A percentile compares a stretch with the other conserved stretches of the same genome.
phyloP scores from a whole-genome alignment of 371 early-diverging fungal genomes.

The Lichtheimia ornata region DNA sequence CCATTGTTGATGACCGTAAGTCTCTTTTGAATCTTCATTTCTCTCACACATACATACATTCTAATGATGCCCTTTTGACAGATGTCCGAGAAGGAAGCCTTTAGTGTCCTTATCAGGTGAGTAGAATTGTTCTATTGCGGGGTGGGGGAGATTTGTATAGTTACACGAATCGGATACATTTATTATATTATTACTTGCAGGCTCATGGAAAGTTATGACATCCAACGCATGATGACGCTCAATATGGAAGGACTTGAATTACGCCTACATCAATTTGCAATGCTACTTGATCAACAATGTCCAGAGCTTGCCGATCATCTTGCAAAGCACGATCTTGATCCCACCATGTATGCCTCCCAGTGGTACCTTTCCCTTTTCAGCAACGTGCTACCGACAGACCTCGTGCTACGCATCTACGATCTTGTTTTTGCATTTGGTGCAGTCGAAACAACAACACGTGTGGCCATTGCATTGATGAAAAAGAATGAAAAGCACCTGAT shows the following conservation, averaged over 20 bases:
- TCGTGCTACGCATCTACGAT: constrained; percentile 86
- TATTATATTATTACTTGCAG: constrained; percentile 22
- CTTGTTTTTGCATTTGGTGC: constrained; percentile 86
- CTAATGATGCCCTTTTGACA: constrained; percentile 27
- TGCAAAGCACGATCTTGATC: constrained; percentile 66
- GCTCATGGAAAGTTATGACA: constrained; percentile 81
- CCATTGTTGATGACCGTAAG: constrained; percentile 79
- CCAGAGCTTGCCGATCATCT: constrained; percentile 77
- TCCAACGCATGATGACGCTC: constrained; percentile 71
- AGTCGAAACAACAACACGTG: constrained; percentile 74
- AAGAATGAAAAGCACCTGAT: constrained; percentile 71
- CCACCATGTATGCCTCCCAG: constrained; percentile 84
- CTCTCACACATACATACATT: not conserved
- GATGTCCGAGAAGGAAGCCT: constrained; percentile 91
- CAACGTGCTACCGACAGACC: constrained; percentile 75
- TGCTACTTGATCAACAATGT: constrained; percentile 71
- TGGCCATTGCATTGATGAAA: constrained; percentile 78
- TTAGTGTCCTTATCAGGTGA: constrained; percentile 73
- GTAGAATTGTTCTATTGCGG: not conserved
- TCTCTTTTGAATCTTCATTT: constrained; percentile 1
- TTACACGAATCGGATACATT: constrained; percentile 9
- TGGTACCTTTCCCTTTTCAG: constrained; percentile 95
- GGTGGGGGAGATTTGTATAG: not conserved
- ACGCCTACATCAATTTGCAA: constrained; percentile 79
- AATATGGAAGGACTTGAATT: constrained; percentile 83